Evolutionary conservation across 2,329 filamentous ascomycete species (phyloP), one percentile per base, ranked within the genome.

Genomic region (Alternaria atra): DNA sequence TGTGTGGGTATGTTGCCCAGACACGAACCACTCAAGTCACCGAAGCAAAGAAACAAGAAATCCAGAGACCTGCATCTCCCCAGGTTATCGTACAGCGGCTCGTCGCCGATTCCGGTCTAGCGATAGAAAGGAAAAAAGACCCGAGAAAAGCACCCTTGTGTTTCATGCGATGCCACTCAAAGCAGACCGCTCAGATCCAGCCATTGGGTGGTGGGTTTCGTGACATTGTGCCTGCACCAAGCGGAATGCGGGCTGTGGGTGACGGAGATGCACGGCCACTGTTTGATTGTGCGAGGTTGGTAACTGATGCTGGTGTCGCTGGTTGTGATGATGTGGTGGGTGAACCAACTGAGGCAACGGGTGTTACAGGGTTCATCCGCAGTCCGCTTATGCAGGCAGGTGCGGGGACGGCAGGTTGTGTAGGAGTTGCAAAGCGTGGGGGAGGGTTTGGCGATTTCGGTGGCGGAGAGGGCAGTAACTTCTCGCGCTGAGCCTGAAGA

Each of bases 171-270:
- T 51, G 43, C 37, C 27, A 29, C 27, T 17, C 35, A 32, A 37
- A 34, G 32, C 48, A n/a, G 43, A 56, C 32, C 50, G 39, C 48
- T 75, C 68, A 76, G 63, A 76, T 76, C 75, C 76, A 78, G 50
- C 75, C 76, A 43, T 73, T 73, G 5, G 66, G 70, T 48, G 73
- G 74, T 12, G 74, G 74, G 50, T 67, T 76, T 10, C 76, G 67
- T 47, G 73, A 69, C 74, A 78, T 78, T 6, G 76, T 78, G 17
- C 76, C 76, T n/a, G 72, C 74, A 17, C 76, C 76, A 12, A 76
- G 69, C 6, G 73, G 74, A 50, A 77, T 75, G 35, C 71, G 53
- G 13, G 74, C 73, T 6, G 74, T 76, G 0, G 76, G 75, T 20
- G 72, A 73, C 8, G 64, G 73, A 6, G 64, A 60, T 15, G 63